Evolutionary conservation across 2,329 filamentous ascomycete species (phyloP).

Genomic region (Amauroascus verrucosus): DNA sequence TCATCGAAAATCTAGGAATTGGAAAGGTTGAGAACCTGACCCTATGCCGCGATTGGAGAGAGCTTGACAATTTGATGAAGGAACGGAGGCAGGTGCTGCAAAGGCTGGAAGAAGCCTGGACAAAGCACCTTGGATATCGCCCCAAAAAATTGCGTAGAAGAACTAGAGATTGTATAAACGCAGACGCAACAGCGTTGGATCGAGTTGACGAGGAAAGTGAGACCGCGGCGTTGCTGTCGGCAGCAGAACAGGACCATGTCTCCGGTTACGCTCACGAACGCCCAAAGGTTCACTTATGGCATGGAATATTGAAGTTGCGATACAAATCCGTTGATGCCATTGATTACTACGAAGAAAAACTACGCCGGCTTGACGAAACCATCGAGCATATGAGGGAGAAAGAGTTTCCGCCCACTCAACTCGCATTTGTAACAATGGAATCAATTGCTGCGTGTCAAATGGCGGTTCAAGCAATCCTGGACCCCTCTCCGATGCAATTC

Average conservation of each 20-base stretch:
- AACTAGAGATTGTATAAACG: slow-evolving; percentile 29
- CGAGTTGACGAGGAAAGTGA: slow-evolving; percentile 44
- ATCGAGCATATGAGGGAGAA: slow-evolving; percentile 62
- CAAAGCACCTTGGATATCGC: slow-evolving; percentile 56
- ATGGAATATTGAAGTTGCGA: slow-evolving; percentile 63
- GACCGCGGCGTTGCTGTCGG: slow-evolving; percentile 49
- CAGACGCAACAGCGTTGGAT: neutral
- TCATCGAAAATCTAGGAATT: slow-evolving; percentile 79
- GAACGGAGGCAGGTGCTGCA: slow-evolving; percentile 56
- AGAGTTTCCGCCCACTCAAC: slow-evolving; percentile 64
- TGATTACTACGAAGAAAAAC: slow-evolving; percentile 82
- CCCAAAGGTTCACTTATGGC: slow-evolving; percentile 65
- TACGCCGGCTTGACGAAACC: slow-evolving; percentile 66
- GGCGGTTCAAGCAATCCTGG: slow-evolving; percentile 88
- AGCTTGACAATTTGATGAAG: slow-evolving; percentile 64
- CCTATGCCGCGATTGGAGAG: slow-evolving; percentile 75
- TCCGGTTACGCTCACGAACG: slow-evolving; percentile 40
- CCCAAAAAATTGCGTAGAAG: slow-evolving; percentile 35
- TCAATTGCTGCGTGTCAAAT: slow-evolving; percentile 86
- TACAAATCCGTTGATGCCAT: slow-evolving; percentile 76
- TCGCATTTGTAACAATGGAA: slow-evolving; percentile 96
- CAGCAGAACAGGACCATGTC: slow-evolving; percentile 33
- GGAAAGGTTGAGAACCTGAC: slow-evolving; percentile 83
- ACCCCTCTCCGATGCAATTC: slow-evolving; percentile 76
- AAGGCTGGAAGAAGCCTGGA: slow-evolving; percentile 74